Conservation (phyloP, 2,329 filamentous ascomycete genomes). For the Alternaria dauci region DNA sequence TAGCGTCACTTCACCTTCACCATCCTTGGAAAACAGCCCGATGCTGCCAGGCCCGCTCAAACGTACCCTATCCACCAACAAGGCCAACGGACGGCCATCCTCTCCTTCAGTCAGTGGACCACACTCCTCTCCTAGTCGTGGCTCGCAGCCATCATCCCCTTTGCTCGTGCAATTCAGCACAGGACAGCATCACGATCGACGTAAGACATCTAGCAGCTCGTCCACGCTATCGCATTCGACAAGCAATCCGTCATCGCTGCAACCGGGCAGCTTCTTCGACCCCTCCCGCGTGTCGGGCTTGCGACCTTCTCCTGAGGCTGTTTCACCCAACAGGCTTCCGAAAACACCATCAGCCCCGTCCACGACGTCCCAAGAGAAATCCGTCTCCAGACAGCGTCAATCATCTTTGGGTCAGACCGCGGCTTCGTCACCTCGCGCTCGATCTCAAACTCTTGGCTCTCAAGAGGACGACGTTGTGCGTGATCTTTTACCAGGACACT, state of each 20-base stretch:
- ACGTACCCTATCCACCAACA: slow-evolving; percentile 82
- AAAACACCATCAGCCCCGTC: slow-evolving; percentile 57
- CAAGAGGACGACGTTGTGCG: slow-evolving; percentile 85
- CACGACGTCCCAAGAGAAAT: slow-evolving; percentile 55
- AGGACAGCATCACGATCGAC: slow-evolving; percentile 79
- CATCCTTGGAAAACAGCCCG: slow-evolving; percentile 85
- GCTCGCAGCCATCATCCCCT: slow-evolving; percentile 85
- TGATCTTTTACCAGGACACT: slow-evolving; percentile 71
- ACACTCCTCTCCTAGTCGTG: slow-evolving; percentile 86
- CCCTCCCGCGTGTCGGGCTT: slow-evolving; percentile 66
- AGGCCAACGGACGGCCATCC: slow-evolving; percentile 74
- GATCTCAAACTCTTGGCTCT: slow-evolving; percentile 92
- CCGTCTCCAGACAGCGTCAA: slow-evolving; percentile 45
- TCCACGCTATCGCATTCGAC: slow-evolving; percentile 85
- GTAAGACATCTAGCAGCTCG: slow-evolving; percentile 91
- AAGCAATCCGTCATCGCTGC: slow-evolving; percentile 65
- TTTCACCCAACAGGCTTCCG: slow-evolving; percentile 62
- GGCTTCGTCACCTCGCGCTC: slow-evolving; percentile 68
- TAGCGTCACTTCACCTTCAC: slow-evolving; percentile 61
- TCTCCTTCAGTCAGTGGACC: slow-evolving; percentile 85
- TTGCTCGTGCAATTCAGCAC: slow-evolving; percentile 97
- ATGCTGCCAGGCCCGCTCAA: slow-evolving; percentile 81
- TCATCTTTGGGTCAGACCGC: slow-evolving; percentile 30
- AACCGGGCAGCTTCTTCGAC: slow-evolving; percentile 76
- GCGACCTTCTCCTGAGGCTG: slow-evolving; percentile 61